phyloP scores from a whole-genome alignment of 768 basidiomycete genomes.

The Tylopilus vinaceipallidus region DNA sequence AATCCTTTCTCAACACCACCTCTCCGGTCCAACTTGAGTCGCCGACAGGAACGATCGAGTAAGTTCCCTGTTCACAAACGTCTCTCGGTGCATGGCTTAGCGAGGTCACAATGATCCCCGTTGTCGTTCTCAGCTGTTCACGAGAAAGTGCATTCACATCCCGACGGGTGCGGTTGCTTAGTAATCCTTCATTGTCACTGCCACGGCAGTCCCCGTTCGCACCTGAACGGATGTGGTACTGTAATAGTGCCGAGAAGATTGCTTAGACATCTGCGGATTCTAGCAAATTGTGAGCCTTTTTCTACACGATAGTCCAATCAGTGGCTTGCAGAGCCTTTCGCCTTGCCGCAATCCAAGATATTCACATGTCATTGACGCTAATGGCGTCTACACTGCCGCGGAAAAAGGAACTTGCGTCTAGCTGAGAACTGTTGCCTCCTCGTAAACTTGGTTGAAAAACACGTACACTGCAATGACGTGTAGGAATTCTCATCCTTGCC shows the following conservation, averaged over 20 bases:
- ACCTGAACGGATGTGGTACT: background rate
- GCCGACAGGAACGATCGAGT: conserved; percentile 8
- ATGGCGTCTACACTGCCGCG: background rate
- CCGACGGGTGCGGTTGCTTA: conserved; percentile 2
- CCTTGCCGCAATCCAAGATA: background rate
- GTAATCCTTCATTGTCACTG: background rate
- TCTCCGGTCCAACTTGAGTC: conserved; percentile 5
- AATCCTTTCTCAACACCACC: background rate
- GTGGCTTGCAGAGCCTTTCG: background rate
- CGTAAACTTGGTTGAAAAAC: background rate
- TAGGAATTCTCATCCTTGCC: background rate
- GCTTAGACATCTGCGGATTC: background rate
- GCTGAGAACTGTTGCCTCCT: background rate
- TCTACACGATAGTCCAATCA: background rate
- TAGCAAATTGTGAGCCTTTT: background rate
- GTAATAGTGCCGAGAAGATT: background rate
- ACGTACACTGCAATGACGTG: background rate
- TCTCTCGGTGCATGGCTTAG: background rate
- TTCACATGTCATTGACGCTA: background rate
- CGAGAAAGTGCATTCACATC: background rate
- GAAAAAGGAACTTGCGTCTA: background rate
- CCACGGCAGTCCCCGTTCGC: background rate
- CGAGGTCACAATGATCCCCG: background rate
- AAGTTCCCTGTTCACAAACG: background rate
- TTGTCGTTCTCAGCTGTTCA: background rate